Conservation (phyloP, 257 asterid species). For the Solanum clarkiae region DNA sequence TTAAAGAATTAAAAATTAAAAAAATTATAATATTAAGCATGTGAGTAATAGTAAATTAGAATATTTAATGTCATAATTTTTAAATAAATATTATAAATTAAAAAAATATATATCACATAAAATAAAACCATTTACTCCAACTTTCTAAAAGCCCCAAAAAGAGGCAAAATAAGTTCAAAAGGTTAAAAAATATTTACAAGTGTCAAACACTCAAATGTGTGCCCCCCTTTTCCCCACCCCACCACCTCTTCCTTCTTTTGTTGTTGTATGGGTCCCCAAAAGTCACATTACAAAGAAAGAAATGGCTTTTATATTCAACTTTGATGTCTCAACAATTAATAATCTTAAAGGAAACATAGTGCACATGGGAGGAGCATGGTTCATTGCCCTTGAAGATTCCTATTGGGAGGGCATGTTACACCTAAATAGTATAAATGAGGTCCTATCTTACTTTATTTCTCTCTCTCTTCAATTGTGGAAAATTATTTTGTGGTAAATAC, state of each 20-base stretch:
- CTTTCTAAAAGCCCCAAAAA: not conserved
- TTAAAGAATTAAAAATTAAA: not conserved
- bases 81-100: no score
- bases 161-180: not conserved
- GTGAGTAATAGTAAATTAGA: not conserved
- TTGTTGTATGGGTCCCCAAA: constrained; percentile 28
- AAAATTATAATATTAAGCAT: not conserved
- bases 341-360: constrained; percentile 20
- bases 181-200: not conserved
- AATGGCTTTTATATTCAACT: constrained; percentile 9
- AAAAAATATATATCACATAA: not conserved
- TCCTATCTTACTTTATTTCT: not conserved
- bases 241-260: constrained; percentile 8
- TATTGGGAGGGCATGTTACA: not conserved
- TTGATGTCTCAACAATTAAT: constrained; percentile 22
- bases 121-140: not conserved
- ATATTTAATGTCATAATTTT: not conserved
- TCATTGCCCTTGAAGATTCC: constrained; percentile 21
- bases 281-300: constrained; percentile 10
- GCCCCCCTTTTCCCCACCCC: not conserved
- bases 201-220: constrained; percentile 13
- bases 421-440: constrained; percentile 1
- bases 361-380: constrained; percentile 31
- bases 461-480: not conserved
- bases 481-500: not conserved